phyloP scores from a whole-genome alignment of 805 yeast genomes.

The Metschnikowia anglica region DNA sequence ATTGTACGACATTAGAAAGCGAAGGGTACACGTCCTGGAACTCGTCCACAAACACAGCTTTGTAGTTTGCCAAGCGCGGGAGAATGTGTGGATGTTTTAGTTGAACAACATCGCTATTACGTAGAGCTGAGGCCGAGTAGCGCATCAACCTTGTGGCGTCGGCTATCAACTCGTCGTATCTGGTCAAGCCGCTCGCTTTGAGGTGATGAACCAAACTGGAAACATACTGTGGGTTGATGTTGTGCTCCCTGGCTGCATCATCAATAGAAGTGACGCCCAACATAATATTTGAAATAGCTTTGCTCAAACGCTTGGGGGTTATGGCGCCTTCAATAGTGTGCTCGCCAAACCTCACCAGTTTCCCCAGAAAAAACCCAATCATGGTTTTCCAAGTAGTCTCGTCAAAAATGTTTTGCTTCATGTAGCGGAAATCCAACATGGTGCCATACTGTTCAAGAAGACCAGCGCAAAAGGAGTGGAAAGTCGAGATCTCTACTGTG shows the following conservation, averaged over 20 bases:
- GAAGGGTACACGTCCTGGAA: slow-evolving; percentile 66
- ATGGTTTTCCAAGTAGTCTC: slow-evolving; percentile 51
- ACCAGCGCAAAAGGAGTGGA: slow-evolving; percentile 63
- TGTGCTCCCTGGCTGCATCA: slow-evolving; percentile 26
- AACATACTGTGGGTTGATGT: slow-evolving; percentile 30
- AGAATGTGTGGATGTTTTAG: neutral
- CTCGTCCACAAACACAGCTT: slow-evolving; percentile 62
- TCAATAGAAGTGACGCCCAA: slow-evolving; percentile 23
- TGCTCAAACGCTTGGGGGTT: slow-evolving; percentile 26
- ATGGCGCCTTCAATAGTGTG: slow-evolving; percentile 25
- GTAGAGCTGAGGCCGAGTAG: neutral
- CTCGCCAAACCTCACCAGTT: slow-evolving; percentile 31
- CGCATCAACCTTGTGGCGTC: slow-evolving; percentile 32
- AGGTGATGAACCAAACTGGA: slow-evolving; percentile 29
- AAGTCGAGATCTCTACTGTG: slow-evolving; percentile 77
- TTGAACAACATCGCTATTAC: neutral
- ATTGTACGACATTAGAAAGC: slow-evolving; percentile 44
- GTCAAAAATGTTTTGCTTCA: slow-evolving; percentile 43
- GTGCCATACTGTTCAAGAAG: slow-evolving; percentile 42
- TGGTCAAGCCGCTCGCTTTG: slow-evolving; percentile 32
- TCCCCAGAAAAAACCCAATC: slow-evolving; percentile 35
- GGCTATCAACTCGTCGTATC: slow-evolving; percentile 38
- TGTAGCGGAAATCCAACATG: slow-evolving; percentile 13
- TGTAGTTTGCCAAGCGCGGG: slow-evolving; percentile 25
- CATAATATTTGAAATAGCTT: slow-evolving; percentile 25